Percentiles rank a stretch among this genome's conserved stretches.
phyloP scores from a whole-genome alignment of 345 rosid genomes.

The Orychophragmus violaceus region DNA sequence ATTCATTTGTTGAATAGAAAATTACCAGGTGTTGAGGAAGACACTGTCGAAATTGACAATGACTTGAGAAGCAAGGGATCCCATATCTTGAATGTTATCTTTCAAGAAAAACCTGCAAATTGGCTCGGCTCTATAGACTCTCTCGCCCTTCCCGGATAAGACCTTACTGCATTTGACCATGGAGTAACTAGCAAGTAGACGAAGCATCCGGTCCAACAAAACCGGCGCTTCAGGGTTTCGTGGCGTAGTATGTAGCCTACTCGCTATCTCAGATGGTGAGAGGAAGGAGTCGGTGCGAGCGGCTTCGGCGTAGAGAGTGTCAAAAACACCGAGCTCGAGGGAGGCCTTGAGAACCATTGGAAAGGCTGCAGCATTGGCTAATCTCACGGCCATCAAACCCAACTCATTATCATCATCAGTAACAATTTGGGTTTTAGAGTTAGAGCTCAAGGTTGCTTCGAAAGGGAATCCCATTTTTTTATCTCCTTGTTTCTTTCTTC shows the following conservation, averaged over 20 bases:
- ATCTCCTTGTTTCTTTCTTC: not conserved
- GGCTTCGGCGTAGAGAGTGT: conserved; percentile 24
- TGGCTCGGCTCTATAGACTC: conserved; percentile 34
- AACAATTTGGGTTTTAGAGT: not conserved
- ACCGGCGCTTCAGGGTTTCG: conserved; percentile 36
- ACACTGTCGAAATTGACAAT: conserved; percentile 35
- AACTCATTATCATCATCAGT: conserved; percentile 25
- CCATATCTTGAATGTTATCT: conserved; percentile 28
- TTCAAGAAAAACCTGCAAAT: conserved; percentile 36
- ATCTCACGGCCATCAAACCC: conserved; percentile 33
- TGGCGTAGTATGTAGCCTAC: conserved; percentile 26
- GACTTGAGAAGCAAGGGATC: conserved; percentile 35
- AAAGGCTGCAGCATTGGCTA: conserved; percentile 27
- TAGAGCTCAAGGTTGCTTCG: conserved; percentile 15
- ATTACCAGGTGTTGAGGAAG: conserved; percentile 38
- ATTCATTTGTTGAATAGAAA: not conserved
- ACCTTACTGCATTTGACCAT: conserved; percentile 20
- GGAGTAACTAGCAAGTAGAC: conserved; percentile 39
- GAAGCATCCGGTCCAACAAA: conserved; percentile 41
- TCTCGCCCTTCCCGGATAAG: conserved; percentile 18
- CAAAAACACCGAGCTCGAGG: conserved; percentile 39
- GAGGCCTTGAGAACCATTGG: conserved; percentile 44
- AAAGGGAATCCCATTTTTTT: not conserved
- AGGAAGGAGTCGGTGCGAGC: conserved; percentile 14
- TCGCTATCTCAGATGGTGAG: conserved; percentile 38